phyloP scores from a whole-genome alignment of 257 asterid species.

The Fraxinus cuspidata region DNA sequence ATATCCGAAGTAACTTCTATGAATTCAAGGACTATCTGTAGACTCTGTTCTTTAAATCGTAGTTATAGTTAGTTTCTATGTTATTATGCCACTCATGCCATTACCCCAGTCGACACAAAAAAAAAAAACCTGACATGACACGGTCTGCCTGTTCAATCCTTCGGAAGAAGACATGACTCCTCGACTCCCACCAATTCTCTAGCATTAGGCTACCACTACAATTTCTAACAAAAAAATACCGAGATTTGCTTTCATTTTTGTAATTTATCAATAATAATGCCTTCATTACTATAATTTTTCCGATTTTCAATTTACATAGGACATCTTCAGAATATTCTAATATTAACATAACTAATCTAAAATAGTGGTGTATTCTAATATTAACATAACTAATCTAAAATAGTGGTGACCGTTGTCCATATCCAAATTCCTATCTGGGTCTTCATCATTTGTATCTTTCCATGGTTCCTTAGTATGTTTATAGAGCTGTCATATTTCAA shows the following conservation, averaged over 20 bases:
- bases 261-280: neutral
- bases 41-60: neutral
- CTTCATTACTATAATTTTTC: neutral
- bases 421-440: neutral
- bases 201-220: neutral
- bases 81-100: neutral
- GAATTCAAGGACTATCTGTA: conserved; percentile 2
- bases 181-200: neutral
- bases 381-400: neutral
- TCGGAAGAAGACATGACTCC: neutral
- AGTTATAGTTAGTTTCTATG: neutral
- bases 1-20: conserved; percentile 10
- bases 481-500: conserved; percentile 12
- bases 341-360: neutral
- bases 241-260: neutral
- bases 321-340: neutral
- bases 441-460: neutral
- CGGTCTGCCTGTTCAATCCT: neutral
- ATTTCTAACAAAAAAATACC: neutral
- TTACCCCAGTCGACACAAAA: neutral
- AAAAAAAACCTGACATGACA: neutral
- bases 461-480: neutral
- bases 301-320: neutral
- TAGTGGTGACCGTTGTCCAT: neutral
- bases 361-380: no score